Evolutionary conservation across 345 rosid genomes (phyloP).

Genomic region (Salix suchowensis): DNA sequence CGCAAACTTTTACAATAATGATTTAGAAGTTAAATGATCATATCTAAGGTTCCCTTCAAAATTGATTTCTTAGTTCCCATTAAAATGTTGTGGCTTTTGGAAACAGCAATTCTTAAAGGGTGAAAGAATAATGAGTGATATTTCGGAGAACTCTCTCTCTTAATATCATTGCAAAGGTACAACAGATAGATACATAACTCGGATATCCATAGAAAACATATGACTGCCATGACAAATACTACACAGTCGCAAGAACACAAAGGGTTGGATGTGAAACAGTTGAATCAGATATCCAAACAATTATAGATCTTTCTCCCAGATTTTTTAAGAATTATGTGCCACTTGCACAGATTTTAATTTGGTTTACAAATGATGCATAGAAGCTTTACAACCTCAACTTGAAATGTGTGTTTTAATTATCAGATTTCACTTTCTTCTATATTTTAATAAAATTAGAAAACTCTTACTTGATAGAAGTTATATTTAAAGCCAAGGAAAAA

Average conservation of each 20-base stretch:
- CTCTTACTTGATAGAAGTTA: background rate
- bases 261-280: slow-evolving; percentile 2
- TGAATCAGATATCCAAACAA: background rate
- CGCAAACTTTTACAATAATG: slow-evolving; percentile 11
- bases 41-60: slow-evolving; percentile 1
- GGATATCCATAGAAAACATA: background rate
- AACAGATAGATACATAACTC: background rate
- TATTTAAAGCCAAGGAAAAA: background rate
- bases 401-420: background rate
- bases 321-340: background rate
- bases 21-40: background rate
- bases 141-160: background rate
- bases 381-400: background rate
- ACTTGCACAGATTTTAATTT: background rate
- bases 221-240: background rate
- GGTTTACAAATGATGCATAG: background rate
- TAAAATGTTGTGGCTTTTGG: background rate
- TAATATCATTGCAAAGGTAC: background rate
- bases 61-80: background rate
- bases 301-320: background rate
- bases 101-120: background rate
- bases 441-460: background rate
- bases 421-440: background rate
- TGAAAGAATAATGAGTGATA: background rate
- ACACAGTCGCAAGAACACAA: background rate